Percentiles rank a stretch among this genome's conserved stretches.
Conservation (phyloP, 2,329 filamentous ascomycete species). For the Cladosporium cucumerinum region DNA sequence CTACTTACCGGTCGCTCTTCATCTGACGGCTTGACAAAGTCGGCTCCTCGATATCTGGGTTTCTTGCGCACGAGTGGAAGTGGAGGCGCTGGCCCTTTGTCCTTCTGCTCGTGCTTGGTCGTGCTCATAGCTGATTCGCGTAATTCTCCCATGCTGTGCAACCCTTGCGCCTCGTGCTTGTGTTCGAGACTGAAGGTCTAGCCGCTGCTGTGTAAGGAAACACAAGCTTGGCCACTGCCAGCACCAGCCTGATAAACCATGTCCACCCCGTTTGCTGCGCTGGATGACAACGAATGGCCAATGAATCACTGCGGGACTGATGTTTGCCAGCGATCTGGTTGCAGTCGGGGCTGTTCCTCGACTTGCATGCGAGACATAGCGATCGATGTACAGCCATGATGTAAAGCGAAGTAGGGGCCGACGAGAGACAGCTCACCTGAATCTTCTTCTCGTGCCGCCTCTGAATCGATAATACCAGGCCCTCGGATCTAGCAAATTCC, state of each 20-base stretch:
- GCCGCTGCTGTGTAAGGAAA: neutral
- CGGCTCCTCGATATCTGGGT: neutral
- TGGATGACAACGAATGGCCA: neutral
- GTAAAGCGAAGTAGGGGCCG: too few relatives aligned
- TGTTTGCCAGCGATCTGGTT: neutral
- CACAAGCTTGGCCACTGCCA: neutral
- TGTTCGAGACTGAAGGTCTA: neutral
- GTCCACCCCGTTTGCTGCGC: neutral
- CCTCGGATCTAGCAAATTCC: too few relatives aligned
- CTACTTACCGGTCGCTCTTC: neutral
- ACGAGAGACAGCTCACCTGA: too few relatives aligned
- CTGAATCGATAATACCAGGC: too few relatives aligned
- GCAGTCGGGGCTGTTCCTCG: too few relatives aligned
- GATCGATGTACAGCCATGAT: too few relatives aligned
- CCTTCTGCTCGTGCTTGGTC: neutral
- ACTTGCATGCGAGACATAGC: too few relatives aligned
- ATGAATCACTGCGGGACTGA: neutral
- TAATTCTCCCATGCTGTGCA: neutral
- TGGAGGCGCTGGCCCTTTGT: neutral
- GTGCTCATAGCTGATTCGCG: neutral
- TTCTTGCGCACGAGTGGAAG: neutral
- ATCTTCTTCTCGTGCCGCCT: too few relatives aligned
- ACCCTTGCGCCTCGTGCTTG: neutral
- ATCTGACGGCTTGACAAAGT: neutral
- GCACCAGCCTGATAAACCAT: neutral